phyloP scores from a whole-genome alignment of 129 eudicot species.

The Helianthus tuberosus region DNA sequence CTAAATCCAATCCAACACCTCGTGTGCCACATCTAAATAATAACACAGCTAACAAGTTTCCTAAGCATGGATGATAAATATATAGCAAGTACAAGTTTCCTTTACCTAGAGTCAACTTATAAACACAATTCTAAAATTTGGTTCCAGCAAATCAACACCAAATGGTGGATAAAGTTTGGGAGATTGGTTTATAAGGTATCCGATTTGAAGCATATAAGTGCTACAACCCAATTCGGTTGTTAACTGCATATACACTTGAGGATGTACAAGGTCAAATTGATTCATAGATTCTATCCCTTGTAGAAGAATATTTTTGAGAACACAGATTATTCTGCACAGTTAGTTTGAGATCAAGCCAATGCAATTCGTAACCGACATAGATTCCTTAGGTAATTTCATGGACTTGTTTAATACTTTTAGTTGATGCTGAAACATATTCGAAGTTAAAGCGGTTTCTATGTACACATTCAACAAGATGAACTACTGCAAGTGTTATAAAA shows the following conservation, averaged over 20 bases:
- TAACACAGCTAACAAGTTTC: not conserved
- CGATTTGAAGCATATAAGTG: not conserved
- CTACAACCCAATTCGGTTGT: not conserved
- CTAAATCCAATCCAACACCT: not conserved
- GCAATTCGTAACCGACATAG: not conserved
- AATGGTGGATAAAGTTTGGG: not conserved
- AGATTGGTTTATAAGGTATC: constrained; percentile 1
- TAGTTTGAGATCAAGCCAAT: not conserved
- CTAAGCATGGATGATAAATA: not conserved
- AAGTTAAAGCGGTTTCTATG: not conserved
- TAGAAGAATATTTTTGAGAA: not conserved
- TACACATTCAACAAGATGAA: constrained; percentile 1
- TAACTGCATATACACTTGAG: not conserved
- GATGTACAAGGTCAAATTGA: not conserved
- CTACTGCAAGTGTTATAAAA: not conserved
- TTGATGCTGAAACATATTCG: not conserved
- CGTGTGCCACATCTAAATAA: not conserved
- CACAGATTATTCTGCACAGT: not conserved
- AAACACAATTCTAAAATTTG: not conserved
- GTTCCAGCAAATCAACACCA: not conserved
- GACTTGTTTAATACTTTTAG: not conserved
- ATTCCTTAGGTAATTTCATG: not conserved
- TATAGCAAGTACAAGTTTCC: too few relatives aligned
- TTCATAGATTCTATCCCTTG: not conserved
- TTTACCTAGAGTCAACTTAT: not conserved